Percentiles rank a stretch among this genome's conserved stretches.
Evolutionary conservation across 345 rosid genomes (phyloP).

Genomic region (Eucalyptus curtisii): DNA sequence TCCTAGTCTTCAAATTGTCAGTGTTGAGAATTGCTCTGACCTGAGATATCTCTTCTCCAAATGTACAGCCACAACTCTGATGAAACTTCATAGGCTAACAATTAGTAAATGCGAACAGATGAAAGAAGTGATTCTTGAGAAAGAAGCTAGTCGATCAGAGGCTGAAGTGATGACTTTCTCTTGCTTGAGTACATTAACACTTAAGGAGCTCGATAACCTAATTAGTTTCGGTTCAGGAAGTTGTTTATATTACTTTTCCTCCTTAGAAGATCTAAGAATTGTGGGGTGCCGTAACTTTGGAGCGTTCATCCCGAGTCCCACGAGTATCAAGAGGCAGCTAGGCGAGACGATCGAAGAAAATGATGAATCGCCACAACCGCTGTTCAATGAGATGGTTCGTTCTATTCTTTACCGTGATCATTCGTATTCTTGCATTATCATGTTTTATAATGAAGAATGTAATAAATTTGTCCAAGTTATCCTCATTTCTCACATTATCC

Average conservation of each 20-base stretch:
- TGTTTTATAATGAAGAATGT: too few relatives aligned
- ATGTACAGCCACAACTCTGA: too few relatives aligned
- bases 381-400: not conserved
- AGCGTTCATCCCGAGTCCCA: not conserved
- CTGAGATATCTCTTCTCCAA: not conserved
- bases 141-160: not conserved
- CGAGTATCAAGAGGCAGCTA: not conserved
- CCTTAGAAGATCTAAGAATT: not conserved
- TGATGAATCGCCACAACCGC: not conserved
- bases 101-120: not conserved
- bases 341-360: rapidly evolving
- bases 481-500: too few relatives aligned
- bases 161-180: not conserved
- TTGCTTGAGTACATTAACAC: too few relatives aligned
- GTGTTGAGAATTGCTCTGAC: rapidly evolving
- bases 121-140: not conserved
- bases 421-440: rapidly evolving
- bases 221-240: too few relatives aligned
- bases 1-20: rapidly evolving
- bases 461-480: too few relatives aligned
- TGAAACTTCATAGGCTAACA: too few relatives aligned
- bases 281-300: not conserved
- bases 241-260: too few relatives aligned
- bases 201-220: too few relatives aligned
- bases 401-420: not conserved